Evolutionary conservation across 2,329 filamentous ascomycete species (phyloP).

Genomic region (Pseudogymnoascus sp.): DNA sequence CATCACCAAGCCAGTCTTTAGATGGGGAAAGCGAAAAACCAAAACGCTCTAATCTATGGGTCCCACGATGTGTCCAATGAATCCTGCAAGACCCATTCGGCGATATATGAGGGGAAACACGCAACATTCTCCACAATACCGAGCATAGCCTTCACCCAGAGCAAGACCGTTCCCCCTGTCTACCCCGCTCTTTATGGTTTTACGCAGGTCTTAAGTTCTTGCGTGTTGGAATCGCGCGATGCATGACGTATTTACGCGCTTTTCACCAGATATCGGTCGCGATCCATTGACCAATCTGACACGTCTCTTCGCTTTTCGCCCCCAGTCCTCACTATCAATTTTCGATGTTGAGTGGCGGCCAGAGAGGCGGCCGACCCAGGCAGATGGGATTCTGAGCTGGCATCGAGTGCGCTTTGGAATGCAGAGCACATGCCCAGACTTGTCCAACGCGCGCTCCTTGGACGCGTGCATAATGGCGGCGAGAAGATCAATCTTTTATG

Average conservation of each 20-base stretch:
- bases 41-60: constrained; percentile 2
- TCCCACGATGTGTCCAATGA: not conserved
- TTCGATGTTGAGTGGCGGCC: not conserved
- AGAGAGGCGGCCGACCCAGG: not conserved
- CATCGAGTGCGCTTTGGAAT: not conserved
- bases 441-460: not conserved
- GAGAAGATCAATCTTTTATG: not conserved
- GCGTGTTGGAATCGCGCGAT: constrained; percentile 2
- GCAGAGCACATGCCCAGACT: not conserved
- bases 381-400: not conserved
- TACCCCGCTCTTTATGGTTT: constrained; percentile 9
- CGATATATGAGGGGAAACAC: constrained; percentile 1
- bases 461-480: not conserved
- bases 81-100: not conserved
- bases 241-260: constrained; percentile 7
- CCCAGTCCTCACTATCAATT: not conserved
- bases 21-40: not conserved
- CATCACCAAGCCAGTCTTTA: not conserved
- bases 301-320: not conserved
- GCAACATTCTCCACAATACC: not conserved
- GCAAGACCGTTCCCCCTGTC: constrained; percentile 1
- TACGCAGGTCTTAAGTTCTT: constrained; percentile 9
- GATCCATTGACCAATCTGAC: constrained; percentile 3
- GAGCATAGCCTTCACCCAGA: constrained; percentile 2
- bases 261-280: constrained; percentile 1